phyloP scores from a whole-genome alignment of 2,329 filamentous ascomycete genomes.

The Ophiostoma novo-ulmi region DNA sequence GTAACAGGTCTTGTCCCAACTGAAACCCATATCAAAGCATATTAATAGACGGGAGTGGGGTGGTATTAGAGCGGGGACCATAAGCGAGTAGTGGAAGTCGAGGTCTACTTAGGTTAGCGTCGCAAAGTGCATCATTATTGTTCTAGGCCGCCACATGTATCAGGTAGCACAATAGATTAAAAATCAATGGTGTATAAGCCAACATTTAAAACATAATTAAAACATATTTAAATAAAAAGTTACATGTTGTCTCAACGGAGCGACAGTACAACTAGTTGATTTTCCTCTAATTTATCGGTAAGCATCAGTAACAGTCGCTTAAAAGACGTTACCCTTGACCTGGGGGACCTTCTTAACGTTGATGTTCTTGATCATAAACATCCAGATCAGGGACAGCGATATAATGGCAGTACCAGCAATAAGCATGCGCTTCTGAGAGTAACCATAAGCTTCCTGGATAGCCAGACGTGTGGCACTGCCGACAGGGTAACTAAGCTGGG shows the following conservation, averaged over 20 bases:
- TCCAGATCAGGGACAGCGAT: conserved; percentile 33
- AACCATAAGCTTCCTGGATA: conserved; percentile 54
- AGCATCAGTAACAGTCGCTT: not conserved
- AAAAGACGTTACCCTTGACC: conserved; percentile 25
- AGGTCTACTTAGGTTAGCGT: not conserved
- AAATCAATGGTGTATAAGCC: not conserved
- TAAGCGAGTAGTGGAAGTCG: not conserved
- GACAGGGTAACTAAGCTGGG: conserved; percentile 48
- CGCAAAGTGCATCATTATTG: not conserved
- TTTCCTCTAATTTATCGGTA: not conserved
- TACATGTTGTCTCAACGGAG: not conserved
- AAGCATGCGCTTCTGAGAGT: conserved; percentile 45
- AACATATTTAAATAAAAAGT: not conserved
- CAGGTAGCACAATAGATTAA: not conserved
- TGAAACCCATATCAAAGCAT: no score
- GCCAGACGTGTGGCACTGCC: conserved; percentile 47
- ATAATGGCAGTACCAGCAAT: conserved; percentile 38
- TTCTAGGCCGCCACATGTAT: not conserved
- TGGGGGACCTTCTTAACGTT: conserved; percentile 24
- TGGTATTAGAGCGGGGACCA: not conserved
- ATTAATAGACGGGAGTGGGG: no score
- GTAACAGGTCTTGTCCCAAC: no score
- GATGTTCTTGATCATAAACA: conserved; percentile 25
- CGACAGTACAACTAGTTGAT: not conserved
- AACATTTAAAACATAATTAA: not conserved